Conservation (phyloP, 2,329 filamentous ascomycete species). For the Bipolaris oryzae region DNA sequence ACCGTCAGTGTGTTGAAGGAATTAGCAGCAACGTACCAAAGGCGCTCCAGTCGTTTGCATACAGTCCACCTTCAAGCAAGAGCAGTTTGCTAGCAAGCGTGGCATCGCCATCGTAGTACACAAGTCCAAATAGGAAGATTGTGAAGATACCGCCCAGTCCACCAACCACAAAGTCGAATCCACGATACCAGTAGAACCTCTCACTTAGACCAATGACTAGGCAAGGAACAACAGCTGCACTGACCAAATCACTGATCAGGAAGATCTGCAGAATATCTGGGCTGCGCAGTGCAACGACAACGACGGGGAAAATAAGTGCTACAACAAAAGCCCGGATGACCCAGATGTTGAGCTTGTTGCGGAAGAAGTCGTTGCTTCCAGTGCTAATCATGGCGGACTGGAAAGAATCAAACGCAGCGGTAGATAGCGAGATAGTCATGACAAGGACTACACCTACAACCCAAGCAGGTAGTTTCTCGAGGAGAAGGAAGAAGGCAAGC, state of each 20-base stretch:
- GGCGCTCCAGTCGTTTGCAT: conserved; percentile 77
- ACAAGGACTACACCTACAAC: conserved; percentile 82
- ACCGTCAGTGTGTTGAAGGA: not conserved
- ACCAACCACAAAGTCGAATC: conserved; percentile 79
- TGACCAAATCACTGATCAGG: conserved; percentile 80
- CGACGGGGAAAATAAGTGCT: conserved; percentile 73
- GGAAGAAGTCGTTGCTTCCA: conserved; percentile 82
- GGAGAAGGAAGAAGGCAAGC: conserved; percentile 75
- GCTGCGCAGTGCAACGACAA: conserved; percentile 75
- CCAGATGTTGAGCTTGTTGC: conserved; percentile 79
- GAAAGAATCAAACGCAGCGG: conserved; percentile 78
- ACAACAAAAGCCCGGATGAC: conserved; percentile 73
- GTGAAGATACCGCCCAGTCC: conserved; percentile 78
- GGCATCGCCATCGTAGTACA: conserved; percentile 76
- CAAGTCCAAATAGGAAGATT: conserved; percentile 79
- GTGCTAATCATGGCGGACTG: conserved; percentile 87
- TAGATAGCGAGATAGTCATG: conserved; percentile 78
- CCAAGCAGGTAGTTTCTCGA: conserved; percentile 75
- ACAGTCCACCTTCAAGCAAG: conserved; percentile 74
- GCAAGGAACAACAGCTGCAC: conserved; percentile 75
- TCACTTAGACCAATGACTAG: conserved; percentile 74
- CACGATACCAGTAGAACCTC: conserved; percentile 72
- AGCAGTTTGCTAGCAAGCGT: conserved; percentile 69
- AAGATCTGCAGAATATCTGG: conserved; percentile 81
- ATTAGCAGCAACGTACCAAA: conserved; percentile 61